phyloP scores from a whole-genome alignment of 768 basidiomycete genomes.

The Pleurotus eryngii region DNA sequence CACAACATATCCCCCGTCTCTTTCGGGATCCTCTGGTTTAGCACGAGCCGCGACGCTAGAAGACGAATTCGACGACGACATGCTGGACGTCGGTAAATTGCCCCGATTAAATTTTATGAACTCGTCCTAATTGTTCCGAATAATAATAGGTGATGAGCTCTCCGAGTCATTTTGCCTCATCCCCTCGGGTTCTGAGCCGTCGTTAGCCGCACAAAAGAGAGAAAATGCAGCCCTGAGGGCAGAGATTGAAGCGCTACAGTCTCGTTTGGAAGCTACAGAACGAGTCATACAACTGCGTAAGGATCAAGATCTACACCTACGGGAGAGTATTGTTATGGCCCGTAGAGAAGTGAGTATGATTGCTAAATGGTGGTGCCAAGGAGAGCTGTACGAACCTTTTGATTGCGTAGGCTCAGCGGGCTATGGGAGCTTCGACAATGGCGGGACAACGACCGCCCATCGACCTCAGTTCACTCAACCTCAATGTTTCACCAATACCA shows the following conservation, averaged over 20 bases:
- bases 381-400: neutral
- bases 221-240: slow-evolving; percentile 66
- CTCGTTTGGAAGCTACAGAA: slow-evolving; percentile 58
- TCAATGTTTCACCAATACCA: slow-evolving; percentile 51
- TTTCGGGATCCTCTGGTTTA: neutral
- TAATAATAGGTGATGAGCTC: slow-evolving; percentile 56
- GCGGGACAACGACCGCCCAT: slow-evolving; percentile 42
- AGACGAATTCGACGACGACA: slow-evolving; percentile 60
- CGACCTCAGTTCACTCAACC: slow-evolving; percentile 56
- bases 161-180: slow-evolving; percentile 81
- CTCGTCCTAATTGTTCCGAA: neutral
- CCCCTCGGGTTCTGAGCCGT: slow-evolving; percentile 55
- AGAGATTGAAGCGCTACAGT: slow-evolving; percentile 56
- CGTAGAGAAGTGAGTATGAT: slow-evolving; percentile 49
- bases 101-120: neutral
- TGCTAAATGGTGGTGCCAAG: neutral
- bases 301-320: slow-evolving; percentile 76
- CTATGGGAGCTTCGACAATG: slow-evolving; percentile 66
- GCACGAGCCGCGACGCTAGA: slow-evolving; percentile 15
- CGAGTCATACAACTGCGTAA: slow-evolving; percentile 62
- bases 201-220: slow-evolving; percentile 48
- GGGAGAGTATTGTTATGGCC: slow-evolving; percentile 75
- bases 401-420: slow-evolving; percentile 65
- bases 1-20: slow-evolving; percentile 1
- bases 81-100: slow-evolving; percentile 62